Conservation (phyloP, 495 filamentous ascomycete genomes). For the Aspergillus ostianus region DNA sequence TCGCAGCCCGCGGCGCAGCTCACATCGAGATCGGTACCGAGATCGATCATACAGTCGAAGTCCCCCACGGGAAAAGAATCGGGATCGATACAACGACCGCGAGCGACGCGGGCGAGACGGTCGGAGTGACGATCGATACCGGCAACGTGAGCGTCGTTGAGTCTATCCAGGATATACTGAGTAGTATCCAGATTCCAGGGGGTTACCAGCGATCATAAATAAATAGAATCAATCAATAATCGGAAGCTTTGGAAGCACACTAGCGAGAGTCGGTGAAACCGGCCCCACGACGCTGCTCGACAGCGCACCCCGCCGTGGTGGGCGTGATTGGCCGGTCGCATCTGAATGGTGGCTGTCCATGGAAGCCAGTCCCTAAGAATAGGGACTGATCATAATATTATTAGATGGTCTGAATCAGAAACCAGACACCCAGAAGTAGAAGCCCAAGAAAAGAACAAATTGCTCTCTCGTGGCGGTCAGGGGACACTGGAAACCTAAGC, state of each 20-base stretch:
- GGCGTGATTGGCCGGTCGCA: slow-evolving; percentile 7
- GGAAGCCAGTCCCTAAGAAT: slow-evolving; percentile 1
- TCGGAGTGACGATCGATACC: slow-evolving; percentile 33
- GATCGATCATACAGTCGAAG: slow-evolving; percentile 53
- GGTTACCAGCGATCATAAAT: background rate
- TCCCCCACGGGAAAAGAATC: slow-evolving; percentile 29
- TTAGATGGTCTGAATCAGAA: background rate
- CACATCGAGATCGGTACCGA: slow-evolving; percentile 25
- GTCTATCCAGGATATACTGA: background rate
- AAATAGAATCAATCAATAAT: background rate
- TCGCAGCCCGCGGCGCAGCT: slow-evolving; percentile 46
- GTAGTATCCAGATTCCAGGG: background rate
- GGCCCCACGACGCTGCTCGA: slow-evolving; percentile 10
- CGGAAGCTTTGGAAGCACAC: background rate
- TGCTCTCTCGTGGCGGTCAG: background rate
- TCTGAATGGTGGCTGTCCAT: slow-evolving; percentile 1
- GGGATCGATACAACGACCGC: slow-evolving; percentile 15
- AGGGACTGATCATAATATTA: background rate
- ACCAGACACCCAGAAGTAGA: background rate
- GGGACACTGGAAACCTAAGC: background rate
- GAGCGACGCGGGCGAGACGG: slow-evolving; percentile 19
- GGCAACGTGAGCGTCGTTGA: slow-evolving; percentile 27
- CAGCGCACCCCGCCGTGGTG: slow-evolving; percentile 1
- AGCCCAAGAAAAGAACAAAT: background rate
- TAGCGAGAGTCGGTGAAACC: slow-evolving; percentile 15